Conservation (phyloP, 352 stramenopile genomes). For the Elongisporangium senticosum region DNA sequence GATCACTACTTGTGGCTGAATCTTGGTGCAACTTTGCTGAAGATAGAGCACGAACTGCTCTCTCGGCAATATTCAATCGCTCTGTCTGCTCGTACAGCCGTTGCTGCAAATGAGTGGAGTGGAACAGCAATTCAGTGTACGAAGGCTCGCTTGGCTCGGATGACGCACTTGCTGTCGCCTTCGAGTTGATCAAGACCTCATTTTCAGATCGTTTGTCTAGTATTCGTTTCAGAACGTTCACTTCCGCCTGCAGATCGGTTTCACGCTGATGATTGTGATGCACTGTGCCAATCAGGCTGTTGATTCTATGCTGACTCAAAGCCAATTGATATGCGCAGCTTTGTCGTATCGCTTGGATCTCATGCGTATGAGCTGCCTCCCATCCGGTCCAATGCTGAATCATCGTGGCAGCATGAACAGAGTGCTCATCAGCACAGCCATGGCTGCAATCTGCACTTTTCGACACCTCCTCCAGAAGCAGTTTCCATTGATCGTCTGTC, state of each 20-base stretch:
- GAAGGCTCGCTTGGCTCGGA: not conserved
- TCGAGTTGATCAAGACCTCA: not conserved
- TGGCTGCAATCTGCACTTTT: not conserved
- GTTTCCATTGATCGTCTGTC: not conserved
- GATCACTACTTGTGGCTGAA: not conserved
- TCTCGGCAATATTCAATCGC: conserved; percentile 16
- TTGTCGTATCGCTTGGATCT: conserved; percentile 14
- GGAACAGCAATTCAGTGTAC: conserved; percentile 19
- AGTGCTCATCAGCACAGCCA: not conserved
- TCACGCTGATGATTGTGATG: conserved; percentile 10
- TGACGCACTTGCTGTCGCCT: not conserved
- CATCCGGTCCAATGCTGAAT: conserved; percentile 22
- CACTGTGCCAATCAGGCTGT: conserved; percentile 11
- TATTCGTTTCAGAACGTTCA: conserved; percentile 12
- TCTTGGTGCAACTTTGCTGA: not conserved
- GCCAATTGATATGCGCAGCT: conserved; percentile 14
- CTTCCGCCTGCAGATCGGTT: conserved; percentile 17
- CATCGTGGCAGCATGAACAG: conserved; percentile 15
- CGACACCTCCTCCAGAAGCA: not conserved
- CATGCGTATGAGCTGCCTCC: conserved; percentile 18
- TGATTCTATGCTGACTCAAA: conserved; percentile 6
- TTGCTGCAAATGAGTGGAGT: conserved; percentile 16
- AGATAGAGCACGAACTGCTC: conserved; percentile 19
- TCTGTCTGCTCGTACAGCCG: conserved; percentile 18
- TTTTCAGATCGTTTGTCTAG: not conserved